Evolutionary conservation across 257 asterid species (phyloP).

Genomic region (Echium plantagineum): DNA sequence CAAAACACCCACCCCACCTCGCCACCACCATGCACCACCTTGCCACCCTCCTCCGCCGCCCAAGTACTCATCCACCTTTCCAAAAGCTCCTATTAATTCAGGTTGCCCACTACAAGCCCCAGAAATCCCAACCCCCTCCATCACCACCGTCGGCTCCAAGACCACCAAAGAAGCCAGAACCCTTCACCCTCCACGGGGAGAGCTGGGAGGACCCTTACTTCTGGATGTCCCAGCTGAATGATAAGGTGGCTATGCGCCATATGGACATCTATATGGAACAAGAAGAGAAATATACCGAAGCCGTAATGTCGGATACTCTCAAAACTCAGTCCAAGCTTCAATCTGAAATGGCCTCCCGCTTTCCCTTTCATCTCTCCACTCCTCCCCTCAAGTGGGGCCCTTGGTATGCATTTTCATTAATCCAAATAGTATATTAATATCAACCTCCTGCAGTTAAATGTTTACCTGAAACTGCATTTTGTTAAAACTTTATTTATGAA

Average conservation of each 20-base stretch:
- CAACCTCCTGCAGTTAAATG: too few species aligned
- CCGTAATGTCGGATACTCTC: constrained; percentile 72
- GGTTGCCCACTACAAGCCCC: constrained; percentile 59
- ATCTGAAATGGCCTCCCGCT: constrained; percentile 76
- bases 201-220: constrained; percentile 79
- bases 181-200: constrained; percentile 58
- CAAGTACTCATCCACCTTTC: constrained; percentile 1
- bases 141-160: constrained; percentile 70
- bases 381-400: constrained; percentile 93
- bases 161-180: constrained; percentile 75
- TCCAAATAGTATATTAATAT: too few species aligned
- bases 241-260: constrained; percentile 90
- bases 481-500: too few species aligned
- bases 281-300: constrained; percentile 94
- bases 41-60: constrained; percentile 21
- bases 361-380: constrained; percentile 63
- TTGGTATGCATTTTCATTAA: constrained; percentile 49
- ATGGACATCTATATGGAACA: constrained; percentile 97
- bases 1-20: constrained; percentile 15
- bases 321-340: constrained; percentile 76
- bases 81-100: constrained; percentile 15
- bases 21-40: constrained; percentile 61
- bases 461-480: too few species aligned
- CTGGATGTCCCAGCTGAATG: constrained; percentile 90
- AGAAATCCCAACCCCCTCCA: constrained; percentile 49